Conservation (phyloP, 106 monocot genomes). For the Cymbidium sinense region DNA sequence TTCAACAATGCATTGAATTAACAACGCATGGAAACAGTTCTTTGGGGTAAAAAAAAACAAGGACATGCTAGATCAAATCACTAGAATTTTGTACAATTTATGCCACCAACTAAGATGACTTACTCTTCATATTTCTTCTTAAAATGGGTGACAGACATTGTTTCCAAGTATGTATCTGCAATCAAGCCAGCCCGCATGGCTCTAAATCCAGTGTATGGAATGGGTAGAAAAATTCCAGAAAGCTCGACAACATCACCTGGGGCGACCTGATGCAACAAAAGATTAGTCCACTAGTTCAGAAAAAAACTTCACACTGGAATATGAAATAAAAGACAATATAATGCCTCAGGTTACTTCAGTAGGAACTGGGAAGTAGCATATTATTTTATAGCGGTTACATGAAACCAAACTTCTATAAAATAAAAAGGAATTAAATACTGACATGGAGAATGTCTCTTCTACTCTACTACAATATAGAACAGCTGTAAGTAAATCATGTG, state of each 20-base stretch:
- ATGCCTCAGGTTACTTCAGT: not conserved
- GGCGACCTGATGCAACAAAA: slow-evolving; percentile 54
- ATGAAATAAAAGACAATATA: not conserved
- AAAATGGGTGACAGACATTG: slow-evolving; percentile 89
- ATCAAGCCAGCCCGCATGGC: slow-evolving; percentile 96
- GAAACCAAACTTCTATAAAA: not conserved
- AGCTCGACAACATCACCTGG: slow-evolving; percentile 95
- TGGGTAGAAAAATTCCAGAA: slow-evolving; percentile 95
- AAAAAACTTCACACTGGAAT: not conserved
- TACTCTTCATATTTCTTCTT: slow-evolving; percentile 99
- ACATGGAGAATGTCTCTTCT: not conserved
- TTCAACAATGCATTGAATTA: too few species aligned
- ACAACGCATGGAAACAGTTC: too few species aligned
- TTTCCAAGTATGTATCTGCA: slow-evolving; percentile 95
- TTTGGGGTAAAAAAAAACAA: not conserved
- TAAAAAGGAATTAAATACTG: not conserved
- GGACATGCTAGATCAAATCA: not conserved
- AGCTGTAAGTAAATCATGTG: not conserved
- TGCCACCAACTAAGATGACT: slow-evolving; percentile 15
- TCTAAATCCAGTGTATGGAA: slow-evolving; percentile 90
- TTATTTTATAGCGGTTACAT: not conserved
- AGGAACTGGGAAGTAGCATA: not conserved
- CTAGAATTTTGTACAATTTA: not conserved
- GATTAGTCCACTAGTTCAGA: not conserved
- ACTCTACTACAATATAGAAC: not conserved